These are phyloP conservation scores for Angophora floribunda DNA, from an alignment of 345 rosid species.

Conservation along the genomic window DNA sequence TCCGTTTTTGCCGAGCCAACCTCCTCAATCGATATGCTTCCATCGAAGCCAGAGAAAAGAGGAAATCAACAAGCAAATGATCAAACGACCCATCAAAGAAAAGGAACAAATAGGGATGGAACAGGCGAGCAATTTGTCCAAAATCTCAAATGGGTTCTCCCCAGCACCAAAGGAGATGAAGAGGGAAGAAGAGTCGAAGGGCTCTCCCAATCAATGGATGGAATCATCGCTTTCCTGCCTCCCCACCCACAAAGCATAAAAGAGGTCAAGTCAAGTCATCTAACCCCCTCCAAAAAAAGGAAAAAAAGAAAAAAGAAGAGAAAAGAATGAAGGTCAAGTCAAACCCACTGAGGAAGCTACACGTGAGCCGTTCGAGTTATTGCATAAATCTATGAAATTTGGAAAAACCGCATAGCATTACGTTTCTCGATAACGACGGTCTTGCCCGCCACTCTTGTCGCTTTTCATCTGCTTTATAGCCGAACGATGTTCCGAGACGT, in stretches of 20 bases:
- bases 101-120: not conserved
- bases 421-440: not conserved
- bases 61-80: not conserved
- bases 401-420: not conserved
- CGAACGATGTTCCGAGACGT: not conserved
- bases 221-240: not conserved
- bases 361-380: not conserved
- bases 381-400: not conserved
- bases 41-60: not conserved
- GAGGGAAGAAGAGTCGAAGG: not conserved
- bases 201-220: not conserved
- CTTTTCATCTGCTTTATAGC: not conserved
- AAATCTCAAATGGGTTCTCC: not conserved
- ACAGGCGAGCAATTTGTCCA: not conserved
- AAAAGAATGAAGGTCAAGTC: not conserved
- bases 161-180: not conserved
- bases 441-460: not conserved
- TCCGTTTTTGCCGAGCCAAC: not conserved
- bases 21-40: not conserved
- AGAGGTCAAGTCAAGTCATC: not conserved
- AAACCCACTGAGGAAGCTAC: not conserved
- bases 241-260: too few species aligned
- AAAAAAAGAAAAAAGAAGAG: not conserved
- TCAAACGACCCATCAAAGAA: not conserved
- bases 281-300: not conserved